Percentiles rank a stretch among this genome's conserved stretches.
Conservation (phyloP, 2,329 filamentous ascomycete genomes). For the Ceratocystiopsis minuta region DNA sequence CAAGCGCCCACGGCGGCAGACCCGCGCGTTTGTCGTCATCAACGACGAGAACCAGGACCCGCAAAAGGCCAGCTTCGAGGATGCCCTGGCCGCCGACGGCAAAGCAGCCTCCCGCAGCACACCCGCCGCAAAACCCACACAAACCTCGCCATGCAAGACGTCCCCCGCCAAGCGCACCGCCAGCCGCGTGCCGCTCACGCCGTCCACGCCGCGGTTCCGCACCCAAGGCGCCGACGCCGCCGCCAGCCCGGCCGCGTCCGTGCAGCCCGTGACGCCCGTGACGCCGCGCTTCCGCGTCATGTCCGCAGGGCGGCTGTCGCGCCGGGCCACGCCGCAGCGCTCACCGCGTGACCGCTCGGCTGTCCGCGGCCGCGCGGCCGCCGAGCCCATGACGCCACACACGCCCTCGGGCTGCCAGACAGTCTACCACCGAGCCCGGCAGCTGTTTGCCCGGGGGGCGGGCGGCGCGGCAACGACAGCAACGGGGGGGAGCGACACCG, state of each 20-base stretch:
- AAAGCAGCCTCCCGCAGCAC: too few species aligned
- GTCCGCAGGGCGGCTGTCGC: constrained; percentile 55
- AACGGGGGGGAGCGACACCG: too few species aligned
- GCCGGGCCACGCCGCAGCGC: constrained; percentile 54
- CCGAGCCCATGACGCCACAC: constrained; percentile 32
- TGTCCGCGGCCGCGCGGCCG: background rate
- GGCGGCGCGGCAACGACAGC: constrained; percentile 31
- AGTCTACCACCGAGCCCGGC: constrained; percentile 72
- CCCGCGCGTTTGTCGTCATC: constrained; percentile 22
- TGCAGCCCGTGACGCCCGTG: constrained; percentile 35
- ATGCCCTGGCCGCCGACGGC: constrained; percentile 15
- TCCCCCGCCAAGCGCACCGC: background rate
- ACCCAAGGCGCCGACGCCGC: constrained; percentile 40
- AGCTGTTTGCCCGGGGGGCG: constrained; percentile 68
- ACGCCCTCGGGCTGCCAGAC: constrained; percentile 54
- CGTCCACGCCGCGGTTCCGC: constrained; percentile 58
- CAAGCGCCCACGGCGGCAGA: constrained; percentile 29
- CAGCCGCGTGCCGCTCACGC: constrained; percentile 38
- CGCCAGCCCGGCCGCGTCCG: constrained; percentile 1
- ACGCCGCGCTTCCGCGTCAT: constrained; percentile 76
- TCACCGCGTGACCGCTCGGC: background rate
- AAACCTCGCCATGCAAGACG: background rate
- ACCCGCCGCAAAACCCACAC: background rate
- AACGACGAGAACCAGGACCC: constrained; percentile 54
- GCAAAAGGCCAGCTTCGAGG: constrained; percentile 20